phyloP scores from a whole-genome alignment of 129 eudicot species.

The Silybum marianum region DNA sequence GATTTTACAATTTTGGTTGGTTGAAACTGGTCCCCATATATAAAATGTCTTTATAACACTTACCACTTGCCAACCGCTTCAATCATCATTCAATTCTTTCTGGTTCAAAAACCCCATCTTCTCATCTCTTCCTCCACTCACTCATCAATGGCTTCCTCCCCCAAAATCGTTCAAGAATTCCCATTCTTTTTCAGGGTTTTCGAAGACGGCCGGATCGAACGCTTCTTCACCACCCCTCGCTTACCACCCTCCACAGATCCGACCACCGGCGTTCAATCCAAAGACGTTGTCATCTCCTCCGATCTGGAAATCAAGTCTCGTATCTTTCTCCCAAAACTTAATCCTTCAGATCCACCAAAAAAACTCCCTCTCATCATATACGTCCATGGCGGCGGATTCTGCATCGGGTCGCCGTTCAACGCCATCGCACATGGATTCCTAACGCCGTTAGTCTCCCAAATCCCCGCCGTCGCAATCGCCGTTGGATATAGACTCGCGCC shows the following conservation, averaged over 20 bases:
- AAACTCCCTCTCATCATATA: conserved; percentile 51
- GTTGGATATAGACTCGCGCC: conserved; percentile 57
- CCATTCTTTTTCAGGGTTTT: conserved; percentile 44
- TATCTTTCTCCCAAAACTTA: conserved; percentile 44
- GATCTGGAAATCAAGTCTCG: conserved; percentile 39
- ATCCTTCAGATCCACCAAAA: background rate
- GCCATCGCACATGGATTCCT: conserved; percentile 32
- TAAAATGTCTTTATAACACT: background rate
- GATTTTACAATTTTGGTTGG: too few species aligned
- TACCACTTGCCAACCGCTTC: background rate
- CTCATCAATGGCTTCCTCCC: conserved; percentile 35
- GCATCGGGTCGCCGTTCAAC: conserved; percentile 43
- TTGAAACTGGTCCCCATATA: too few species aligned
- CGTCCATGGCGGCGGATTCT: conserved; percentile 62
- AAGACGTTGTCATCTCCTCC: conserved; percentile 52
- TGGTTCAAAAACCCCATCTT: too few species aligned
- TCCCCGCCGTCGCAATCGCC: conserved; percentile 32
- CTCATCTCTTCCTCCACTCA: background rate
- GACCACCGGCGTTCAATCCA: conserved; percentile 48
- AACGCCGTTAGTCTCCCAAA: conserved; percentile 32
- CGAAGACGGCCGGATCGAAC: conserved; percentile 44
- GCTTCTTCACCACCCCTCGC: conserved; percentile 24
- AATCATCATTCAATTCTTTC: background rate
- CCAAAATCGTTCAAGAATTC: conserved; percentile 39
- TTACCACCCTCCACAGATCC: conserved; percentile 49